These are phyloP conservation scores for Digitaria exilis DNA, from an alignment of 202 grass and related monocot genomes.

Conservation along the genomic window DNA sequence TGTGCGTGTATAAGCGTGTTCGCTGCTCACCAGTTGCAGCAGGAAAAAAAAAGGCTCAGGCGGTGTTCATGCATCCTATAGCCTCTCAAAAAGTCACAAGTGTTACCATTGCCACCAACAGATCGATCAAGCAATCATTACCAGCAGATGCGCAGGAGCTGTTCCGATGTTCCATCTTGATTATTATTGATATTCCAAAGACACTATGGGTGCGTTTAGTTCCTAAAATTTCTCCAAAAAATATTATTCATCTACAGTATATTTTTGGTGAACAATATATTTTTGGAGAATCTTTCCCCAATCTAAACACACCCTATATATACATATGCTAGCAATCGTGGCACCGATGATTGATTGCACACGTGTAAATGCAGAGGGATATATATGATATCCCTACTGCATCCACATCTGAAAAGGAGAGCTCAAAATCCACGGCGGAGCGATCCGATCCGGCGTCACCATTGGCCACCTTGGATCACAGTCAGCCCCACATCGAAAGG, in stretches of 20 bases:
- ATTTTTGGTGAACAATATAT: too few species aligned
- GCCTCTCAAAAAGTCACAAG: too few species aligned
- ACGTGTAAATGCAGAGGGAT: constrained; percentile 30
- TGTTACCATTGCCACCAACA: constrained; percentile 10
- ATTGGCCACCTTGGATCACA: constrained; percentile 53
- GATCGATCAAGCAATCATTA: constrained; percentile 30
- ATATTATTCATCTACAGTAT: too few species aligned
- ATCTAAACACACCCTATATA: too few species aligned
- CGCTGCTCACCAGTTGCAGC: not conserved
- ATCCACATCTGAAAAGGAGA: constrained; percentile 11
- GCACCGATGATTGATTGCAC: too few species aligned
- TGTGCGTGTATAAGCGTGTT: too few species aligned
- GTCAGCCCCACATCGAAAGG: constrained; percentile 47
- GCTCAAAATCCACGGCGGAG: not conserved
- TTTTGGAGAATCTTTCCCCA: too few species aligned
- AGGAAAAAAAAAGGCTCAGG: not conserved
- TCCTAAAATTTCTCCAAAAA: too few species aligned
- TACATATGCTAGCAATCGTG: too few species aligned
- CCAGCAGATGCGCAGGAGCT: not conserved
- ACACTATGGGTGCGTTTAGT: too few species aligned
- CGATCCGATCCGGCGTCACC: constrained; percentile 33
- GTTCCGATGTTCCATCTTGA: constrained; percentile 10
- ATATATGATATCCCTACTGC: not conserved
- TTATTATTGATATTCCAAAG: too few species aligned
- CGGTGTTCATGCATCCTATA: too few species aligned